Base-by-base conservation (phyloP, 2,329 filamentous ascomycete genomes). In the Neonectria magnoliae region DNA sequence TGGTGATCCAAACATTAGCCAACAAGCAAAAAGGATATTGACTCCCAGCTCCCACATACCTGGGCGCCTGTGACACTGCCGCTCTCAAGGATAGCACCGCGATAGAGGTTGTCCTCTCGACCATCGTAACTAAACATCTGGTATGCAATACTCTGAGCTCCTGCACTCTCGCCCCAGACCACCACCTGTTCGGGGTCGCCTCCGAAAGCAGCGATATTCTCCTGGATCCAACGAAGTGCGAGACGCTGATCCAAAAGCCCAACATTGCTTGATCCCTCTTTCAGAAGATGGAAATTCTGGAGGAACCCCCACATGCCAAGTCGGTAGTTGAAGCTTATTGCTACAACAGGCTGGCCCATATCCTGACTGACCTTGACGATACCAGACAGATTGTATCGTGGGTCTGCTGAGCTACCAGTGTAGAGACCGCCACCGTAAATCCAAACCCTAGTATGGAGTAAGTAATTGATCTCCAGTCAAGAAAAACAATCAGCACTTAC, bases 351-450 rank as follows among this genome's bases (percentile, higher is more conserved):
- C 68, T 85, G 83, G 44, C 80, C 81, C 22, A 87, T 82, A 4
- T 82, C 76, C 44, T 84, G 82, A 7, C 84, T 82, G 27, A 85
- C 82, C 48, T 83, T 77, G 7, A 91, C 86, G 51, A 74, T 73
- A 1, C 72, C 72, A 8, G 71, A 73, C 2, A 74, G 57, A 14
- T 74, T 74, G 9, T 72, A 74, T 58, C 88, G 83, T 5, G 84
- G 79, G 64, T 89, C 86, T 65, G 78, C 69, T 68, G 82, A 73
- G 73, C 82, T 79, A 1, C 88, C 88, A 33, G 81, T 77, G 56
- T 79, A 82, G 5, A 87, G 81, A 2, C 85, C 86, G 33, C 87
- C 87, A 13, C 86, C 82, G 67, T 89, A 87, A 27, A 91, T 87
- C 88, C 88, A 91, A 11, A 75, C 73, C 8, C 71, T 74, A 18